phyloP scores from a whole-genome alignment of 192 early-diverging fungal genomes.

The Helicostylum pulchrum region DNA sequence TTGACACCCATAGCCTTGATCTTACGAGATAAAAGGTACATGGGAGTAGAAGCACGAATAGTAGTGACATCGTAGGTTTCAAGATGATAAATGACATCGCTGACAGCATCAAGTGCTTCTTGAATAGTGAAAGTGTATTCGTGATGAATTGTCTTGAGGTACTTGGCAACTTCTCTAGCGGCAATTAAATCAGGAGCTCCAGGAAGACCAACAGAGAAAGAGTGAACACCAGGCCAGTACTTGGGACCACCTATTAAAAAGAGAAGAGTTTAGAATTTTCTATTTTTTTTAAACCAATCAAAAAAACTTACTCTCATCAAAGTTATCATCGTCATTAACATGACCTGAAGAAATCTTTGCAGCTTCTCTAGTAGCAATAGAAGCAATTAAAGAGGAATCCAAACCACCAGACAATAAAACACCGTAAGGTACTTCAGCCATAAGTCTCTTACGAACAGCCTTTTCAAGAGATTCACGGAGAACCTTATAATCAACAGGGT shows the following conservation, averaged over 20 bases:
- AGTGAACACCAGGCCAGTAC: conserved; percentile 88
- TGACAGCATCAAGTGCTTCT: conserved; percentile 94
- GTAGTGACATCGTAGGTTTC: conserved; percentile 99
- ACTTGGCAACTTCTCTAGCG: conserved; percentile 85
- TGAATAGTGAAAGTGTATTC: conserved; percentile 94
- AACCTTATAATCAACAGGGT: conserved; percentile 61
- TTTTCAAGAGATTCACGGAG: conserved; percentile 79
- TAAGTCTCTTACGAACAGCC: conserved; percentile 92
- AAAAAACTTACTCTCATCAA: conserved; percentile 41
- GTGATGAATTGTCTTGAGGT: conserved; percentile 92
- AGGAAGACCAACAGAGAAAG: conserved; percentile 94
- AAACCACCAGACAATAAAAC: conserved; percentile 94
- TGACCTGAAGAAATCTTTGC: conserved; percentile 57
- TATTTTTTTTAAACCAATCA: not conserved
- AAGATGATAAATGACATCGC: conserved; percentile 94
- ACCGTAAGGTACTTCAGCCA: conserved; percentile 98
- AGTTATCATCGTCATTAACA: conserved; percentile 43
- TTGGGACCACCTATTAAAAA: conserved; percentile 41
- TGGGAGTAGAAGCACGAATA: conserved; percentile 94
- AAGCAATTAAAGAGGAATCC: conserved; percentile 93
- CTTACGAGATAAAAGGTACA: conserved; percentile 96
- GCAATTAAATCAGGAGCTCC: conserved; percentile 91
- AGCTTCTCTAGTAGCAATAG: conserved; percentile 85
- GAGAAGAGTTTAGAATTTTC: not conserved
- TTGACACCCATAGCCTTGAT: conserved; percentile 99